These are phyloP conservation scores for Cordyceps farinosa DNA, from an alignment of 2,329 filamentous ascomycete species.

Conservation along the genomic window DNA sequence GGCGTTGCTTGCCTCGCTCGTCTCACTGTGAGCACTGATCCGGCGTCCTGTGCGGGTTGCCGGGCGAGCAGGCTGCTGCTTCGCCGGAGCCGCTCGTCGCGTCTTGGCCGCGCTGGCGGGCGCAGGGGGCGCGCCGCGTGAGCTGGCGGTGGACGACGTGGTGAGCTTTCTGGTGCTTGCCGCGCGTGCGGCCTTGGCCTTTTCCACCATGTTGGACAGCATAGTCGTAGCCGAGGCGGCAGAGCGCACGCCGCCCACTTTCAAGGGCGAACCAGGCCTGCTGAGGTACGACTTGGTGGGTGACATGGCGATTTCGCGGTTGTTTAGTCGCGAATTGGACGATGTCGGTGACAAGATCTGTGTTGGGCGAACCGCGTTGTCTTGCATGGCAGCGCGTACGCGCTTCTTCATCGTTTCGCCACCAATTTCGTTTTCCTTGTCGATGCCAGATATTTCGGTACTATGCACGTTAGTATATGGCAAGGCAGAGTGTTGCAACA, in stretches of 20 bases:
- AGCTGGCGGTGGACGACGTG: conserved; percentile 41
- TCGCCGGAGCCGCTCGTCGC: conserved; percentile 25
- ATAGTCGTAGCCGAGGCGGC: conserved; percentile 41
- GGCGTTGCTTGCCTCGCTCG: conserved; percentile 60
- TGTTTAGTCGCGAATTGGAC: conserved; percentile 66
- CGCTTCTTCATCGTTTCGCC: conserved; percentile 69
- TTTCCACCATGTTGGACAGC: conserved; percentile 57
- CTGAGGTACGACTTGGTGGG: conserved; percentile 55
- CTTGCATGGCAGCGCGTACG: conserved; percentile 43
- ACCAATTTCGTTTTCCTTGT: conserved; percentile 73
- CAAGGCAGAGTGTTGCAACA: conserved; percentile 20
- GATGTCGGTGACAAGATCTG: conserved; percentile 79
- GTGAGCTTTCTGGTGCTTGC: conserved; percentile 46
- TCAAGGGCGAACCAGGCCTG: conserved; percentile 60
- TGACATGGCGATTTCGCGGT: conserved; percentile 47
- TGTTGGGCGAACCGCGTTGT: conserved; percentile 39
- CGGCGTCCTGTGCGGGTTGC: conserved; percentile 49
- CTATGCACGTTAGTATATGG: conserved; percentile 41
- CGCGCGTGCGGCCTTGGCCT: conserved; percentile 54
- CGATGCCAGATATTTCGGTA: conserved; percentile 55
- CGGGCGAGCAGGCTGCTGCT: conserved; percentile 33
- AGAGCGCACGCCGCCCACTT: conserved; percentile 43
- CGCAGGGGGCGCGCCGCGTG: conserved; percentile 35
- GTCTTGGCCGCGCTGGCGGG: conserved; percentile 32
- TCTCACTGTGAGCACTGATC: conserved; percentile 58